phyloP scores from a whole-genome alignment of 148 eudicot species.

The Rhododendron molle region DNA sequence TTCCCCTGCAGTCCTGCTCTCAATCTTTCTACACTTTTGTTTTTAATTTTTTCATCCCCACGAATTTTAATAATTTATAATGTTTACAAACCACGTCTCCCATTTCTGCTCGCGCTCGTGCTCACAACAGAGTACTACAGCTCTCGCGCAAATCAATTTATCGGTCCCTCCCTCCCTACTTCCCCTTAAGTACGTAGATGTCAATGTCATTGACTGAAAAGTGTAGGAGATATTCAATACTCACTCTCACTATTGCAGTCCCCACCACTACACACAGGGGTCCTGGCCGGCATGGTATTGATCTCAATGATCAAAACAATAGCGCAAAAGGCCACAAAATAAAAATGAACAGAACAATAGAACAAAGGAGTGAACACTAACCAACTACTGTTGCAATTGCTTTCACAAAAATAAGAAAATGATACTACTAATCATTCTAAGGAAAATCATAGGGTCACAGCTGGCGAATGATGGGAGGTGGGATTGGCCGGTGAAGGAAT shows the following conservation, averaged over 20 bases:
- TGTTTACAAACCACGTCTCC: no score
- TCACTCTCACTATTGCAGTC: no score
- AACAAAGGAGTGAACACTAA: background rate
- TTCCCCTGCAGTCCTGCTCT: background rate
- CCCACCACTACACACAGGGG: background rate
- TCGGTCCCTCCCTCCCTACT: background rate
- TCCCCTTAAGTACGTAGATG: background rate
- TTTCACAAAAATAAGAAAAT: background rate
- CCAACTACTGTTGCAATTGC: background rate
- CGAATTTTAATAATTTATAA: no score
- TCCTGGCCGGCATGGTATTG: background rate
- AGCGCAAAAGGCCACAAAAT: background rate
- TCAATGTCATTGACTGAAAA: background rate
- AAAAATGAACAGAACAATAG: background rate
- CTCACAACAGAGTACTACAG: background rate
- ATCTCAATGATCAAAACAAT: background rate
- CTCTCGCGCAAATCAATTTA: background rate
- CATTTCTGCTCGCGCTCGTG: no score
- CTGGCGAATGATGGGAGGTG: conserved; percentile 23
- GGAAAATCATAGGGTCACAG: background rate
- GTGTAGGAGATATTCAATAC: no score
- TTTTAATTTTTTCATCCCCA: background rate
- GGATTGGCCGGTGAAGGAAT: conserved; percentile 18
- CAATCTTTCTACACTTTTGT: background rate
- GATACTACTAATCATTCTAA: background rate